A percentile compares a stretch with the other conserved stretches of the same genome.
Conservation (phyloP, 192 early-diverging fungal species). For the Rhizophagus clarus region DNA sequence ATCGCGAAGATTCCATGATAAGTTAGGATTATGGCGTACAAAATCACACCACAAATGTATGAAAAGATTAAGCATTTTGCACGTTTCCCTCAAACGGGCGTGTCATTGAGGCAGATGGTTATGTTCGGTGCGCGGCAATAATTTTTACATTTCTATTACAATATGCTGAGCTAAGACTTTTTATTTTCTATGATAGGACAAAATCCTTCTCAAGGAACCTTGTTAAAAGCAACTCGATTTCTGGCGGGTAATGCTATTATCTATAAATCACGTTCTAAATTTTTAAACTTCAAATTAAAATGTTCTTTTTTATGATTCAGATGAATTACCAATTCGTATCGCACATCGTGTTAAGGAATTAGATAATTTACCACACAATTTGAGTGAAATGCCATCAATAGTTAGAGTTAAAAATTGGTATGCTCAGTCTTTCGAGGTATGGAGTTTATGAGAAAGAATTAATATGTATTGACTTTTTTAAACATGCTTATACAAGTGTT, state of each 20-base stretch:
- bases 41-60: conserved; percentile 61
- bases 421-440: conserved; percentile 83
- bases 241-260: conserved; percentile 49
- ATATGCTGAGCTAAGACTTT: neutral
- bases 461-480: neutral
- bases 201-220: conserved; percentile 71
- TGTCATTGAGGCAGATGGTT: conserved; percentile 93
- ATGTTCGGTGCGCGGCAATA: conserved; percentile 71
- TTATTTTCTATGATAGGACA: conserved; percentile 49
- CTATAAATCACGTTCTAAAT: neutral
- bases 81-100: conserved; percentile 86
- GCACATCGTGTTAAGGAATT: conserved; percentile 95
- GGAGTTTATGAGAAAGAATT: neutral
- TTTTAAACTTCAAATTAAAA: neutral
- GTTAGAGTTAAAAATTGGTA: conserved; percentile 95
- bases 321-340: conserved; percentile 92
- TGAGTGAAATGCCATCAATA: conserved; percentile 90
- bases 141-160: neutral
- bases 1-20: conserved; percentile 1
- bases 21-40: conserved; percentile 36
- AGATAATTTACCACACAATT: conserved; percentile 82
- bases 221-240: conserved; percentile 78
- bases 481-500: neutral
- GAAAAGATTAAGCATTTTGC: conserved; percentile 80
- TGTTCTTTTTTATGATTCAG: conserved; percentile 24